A percentile compares a stretch with the other conserved stretches of the same genome.
These are phyloP conservation scores for Diutina catenulata DNA, from an alignment of 1,139 yeast genomes.

Conservation along the genomic window DNA sequence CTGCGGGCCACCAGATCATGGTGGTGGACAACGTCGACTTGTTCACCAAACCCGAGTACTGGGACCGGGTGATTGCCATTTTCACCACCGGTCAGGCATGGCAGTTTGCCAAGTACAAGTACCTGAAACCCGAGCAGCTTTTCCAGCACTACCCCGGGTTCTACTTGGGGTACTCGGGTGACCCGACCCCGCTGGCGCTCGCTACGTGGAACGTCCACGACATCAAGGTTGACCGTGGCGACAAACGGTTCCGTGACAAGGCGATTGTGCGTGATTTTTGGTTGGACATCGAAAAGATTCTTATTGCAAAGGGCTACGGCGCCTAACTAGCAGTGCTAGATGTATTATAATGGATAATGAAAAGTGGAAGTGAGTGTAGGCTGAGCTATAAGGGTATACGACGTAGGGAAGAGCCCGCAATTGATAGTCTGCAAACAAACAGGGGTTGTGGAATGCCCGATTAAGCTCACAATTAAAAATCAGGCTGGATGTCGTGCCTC, in stretches of 20 bases:
- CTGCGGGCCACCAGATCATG: constrained; percentile 47
- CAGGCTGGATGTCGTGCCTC: too few relatives aligned
- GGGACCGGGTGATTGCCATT: constrained; percentile 93
- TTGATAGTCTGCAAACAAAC: too few relatives aligned
- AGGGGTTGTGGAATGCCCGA: too few relatives aligned
- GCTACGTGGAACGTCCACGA: constrained; percentile 82
- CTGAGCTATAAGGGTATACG: too few relatives aligned
- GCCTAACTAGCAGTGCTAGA: neutral
- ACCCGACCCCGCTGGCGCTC: constrained; percentile 63
- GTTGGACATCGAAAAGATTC: constrained; percentile 58
- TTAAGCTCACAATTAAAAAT: too few relatives aligned
- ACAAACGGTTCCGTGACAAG: constrained; percentile 76
- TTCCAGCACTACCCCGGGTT: constrained; percentile 83
- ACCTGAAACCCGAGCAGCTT: constrained; percentile 59
- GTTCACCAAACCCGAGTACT: constrained; percentile 89
- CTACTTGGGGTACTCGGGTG: constrained; percentile 67
- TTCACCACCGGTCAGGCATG: constrained; percentile 95
- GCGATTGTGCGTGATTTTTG: constrained; percentile 80
- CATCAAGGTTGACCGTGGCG: constrained; percentile 63
- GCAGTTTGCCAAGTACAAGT: constrained; percentile 87
- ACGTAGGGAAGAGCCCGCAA: too few relatives aligned
- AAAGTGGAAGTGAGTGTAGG: too few relatives aligned
- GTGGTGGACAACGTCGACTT: constrained; percentile 83
- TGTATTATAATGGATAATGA: neutral
- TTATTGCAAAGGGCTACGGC: constrained; percentile 36